phyloP scores from a whole-genome alignment of 2,329 filamentous ascomycete genomes.

The Fusarium torreyae region DNA sequence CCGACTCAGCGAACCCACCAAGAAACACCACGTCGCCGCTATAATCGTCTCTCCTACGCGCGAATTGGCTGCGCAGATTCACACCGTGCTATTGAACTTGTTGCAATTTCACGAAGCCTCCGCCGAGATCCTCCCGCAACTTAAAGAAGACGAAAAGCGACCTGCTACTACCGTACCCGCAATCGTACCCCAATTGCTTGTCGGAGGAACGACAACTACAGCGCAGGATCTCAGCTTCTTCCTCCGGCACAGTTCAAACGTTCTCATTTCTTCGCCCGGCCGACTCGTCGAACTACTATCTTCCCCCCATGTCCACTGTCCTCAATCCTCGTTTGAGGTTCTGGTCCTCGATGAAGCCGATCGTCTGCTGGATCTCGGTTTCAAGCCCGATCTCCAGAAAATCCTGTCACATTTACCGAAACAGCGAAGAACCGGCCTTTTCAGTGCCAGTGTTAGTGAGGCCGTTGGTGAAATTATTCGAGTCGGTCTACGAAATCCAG shows the following conservation, averaged over 20 bases:
- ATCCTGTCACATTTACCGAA: slow-evolving; percentile 90
- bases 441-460: slow-evolving; percentile 96
- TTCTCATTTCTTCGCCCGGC: slow-evolving; percentile 92
- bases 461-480: slow-evolving; percentile 94
- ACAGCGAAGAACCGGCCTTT: slow-evolving; percentile 91
- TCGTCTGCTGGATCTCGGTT: slow-evolving; percentile 90
- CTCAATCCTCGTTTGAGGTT: slow-evolving; percentile 90
- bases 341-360: slow-evolving; percentile 97
- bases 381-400: slow-evolving; percentile 89
- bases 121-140: slow-evolving; percentile 72
- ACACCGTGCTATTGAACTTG: slow-evolving; percentile 82
- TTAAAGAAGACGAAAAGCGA: slow-evolving; percentile 70
- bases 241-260: slow-evolving; percentile 85
- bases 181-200: slow-evolving; percentile 88
- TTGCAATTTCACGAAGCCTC: slow-evolving; percentile 88
- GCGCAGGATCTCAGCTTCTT: slow-evolving; percentile 91
- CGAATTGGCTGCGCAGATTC: slow-evolving; percentile 92
- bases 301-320: slow-evolving; percentile 88
- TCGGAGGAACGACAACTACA: slow-evolving; percentile 84
- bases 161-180: slow-evolving; percentile 62
- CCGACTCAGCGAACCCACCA: slow-evolving; percentile 83
- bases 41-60: slow-evolving; percentile 93
- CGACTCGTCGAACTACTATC: slow-evolving; percentile 89
- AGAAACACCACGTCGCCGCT: slow-evolving; percentile 89
- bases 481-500: slow-evolving; percentile 92